Evolutionary conservation across 768 basidiomycete species (phyloP).

Genomic region (Termitomyces bulborhizus): DNA sequence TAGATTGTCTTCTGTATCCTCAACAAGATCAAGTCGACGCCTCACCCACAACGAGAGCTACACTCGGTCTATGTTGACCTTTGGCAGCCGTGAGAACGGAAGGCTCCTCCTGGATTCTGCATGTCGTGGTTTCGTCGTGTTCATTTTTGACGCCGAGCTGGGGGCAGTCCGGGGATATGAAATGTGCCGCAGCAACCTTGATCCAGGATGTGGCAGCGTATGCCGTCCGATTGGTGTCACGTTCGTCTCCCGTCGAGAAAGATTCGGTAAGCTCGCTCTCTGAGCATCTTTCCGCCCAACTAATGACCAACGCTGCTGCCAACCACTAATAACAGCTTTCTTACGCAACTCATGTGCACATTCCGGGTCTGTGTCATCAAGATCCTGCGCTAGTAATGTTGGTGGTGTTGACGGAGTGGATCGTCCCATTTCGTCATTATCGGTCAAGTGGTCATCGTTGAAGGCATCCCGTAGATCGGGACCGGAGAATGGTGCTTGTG

Average conservation of each 20-base stretch:
- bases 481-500: slow-evolving; percentile 16
- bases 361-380: slow-evolving; percentile 20
- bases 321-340: slow-evolving; percentile 44
- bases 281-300: slow-evolving; percentile 31
- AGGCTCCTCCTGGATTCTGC: slow-evolving; percentile 19
- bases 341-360: slow-evolving; percentile 23
- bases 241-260: slow-evolving; percentile 39
- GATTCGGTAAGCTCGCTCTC: slow-evolving; percentile 14
- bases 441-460: slow-evolving; percentile 35
- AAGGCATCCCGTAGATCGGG: slow-evolving; percentile 43
- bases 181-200: slow-evolving; percentile 8
- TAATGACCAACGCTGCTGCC: slow-evolving; percentile 47
- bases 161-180: slow-evolving; percentile 15
- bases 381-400: slow-evolving; percentile 20
- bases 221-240: slow-evolving; percentile 37
- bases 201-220: slow-evolving; percentile 13
- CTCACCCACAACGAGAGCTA: neutral
- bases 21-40: neutral
- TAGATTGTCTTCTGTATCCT: neutral
- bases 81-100: slow-evolving; percentile 16
- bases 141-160: slow-evolving; percentile 9
- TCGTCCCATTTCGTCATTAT: slow-evolving; percentile 25
- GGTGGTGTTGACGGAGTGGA: slow-evolving; percentile 24
- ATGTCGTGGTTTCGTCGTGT: slow-evolving; percentile 7
- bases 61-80: neutral